These are phyloP conservation scores for Talaromyces sp. DNA, from an alignment of 2,329 filamentous ascomycete genomes.

Conservation along the genomic window DNA sequence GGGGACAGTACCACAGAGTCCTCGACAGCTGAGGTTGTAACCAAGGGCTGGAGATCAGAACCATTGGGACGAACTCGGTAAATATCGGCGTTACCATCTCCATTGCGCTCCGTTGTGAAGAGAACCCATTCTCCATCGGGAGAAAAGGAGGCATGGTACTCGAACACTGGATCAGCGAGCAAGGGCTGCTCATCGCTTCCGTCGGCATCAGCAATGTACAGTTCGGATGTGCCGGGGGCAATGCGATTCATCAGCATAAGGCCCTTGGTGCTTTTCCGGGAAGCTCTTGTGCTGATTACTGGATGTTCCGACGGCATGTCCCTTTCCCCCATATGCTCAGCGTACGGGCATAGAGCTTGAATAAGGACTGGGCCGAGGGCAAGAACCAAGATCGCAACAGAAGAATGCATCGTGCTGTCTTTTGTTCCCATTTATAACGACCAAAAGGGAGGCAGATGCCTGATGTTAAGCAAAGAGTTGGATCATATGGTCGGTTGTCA, in stretches of 20 bases:
- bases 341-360: neutral
- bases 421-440: neutral
- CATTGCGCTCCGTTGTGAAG: constrained; percentile 12
- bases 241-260: constrained; percentile 12
- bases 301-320: neutral
- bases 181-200: constrained; percentile 8
- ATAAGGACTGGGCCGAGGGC: neutral
- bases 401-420: neutral
- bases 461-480: neutral
- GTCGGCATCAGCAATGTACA: constrained; percentile 12
- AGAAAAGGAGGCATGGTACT: constrained; percentile 11
- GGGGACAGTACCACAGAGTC: neutral
- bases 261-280: neutral
- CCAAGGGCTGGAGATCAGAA: neutral
- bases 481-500: neutral
- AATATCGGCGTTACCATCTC: constrained; percentile 12
- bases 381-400: neutral
- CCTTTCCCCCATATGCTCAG: neutral
- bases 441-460: neutral
- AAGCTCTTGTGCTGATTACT: neutral
- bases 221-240: constrained; percentile 5
- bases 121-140: constrained; percentile 11
- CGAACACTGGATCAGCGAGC: constrained; percentile 7
- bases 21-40: neutral
- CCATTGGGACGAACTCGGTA: constrained; percentile 12